phyloP scores from a whole-genome alignment of 176 grass and related monocot species.

The Rhipidocladum racemiflorum region DNA sequence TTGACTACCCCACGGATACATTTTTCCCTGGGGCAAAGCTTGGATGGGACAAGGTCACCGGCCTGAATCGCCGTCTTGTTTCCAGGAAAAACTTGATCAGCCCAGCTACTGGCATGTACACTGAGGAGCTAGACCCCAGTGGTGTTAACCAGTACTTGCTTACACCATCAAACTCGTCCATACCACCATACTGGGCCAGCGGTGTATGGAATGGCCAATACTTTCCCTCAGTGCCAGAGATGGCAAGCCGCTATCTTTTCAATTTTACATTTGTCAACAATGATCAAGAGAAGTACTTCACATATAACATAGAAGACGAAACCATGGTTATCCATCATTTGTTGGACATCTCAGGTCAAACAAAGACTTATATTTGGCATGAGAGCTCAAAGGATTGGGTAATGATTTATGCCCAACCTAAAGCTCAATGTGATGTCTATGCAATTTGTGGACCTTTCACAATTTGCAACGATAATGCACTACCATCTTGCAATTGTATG shows the following conservation, averaged over 20 bases:
- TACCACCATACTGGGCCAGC: too few species aligned
- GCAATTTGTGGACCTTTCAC: slow-evolving; percentile 42
- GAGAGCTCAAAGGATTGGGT: slow-evolving; percentile 19
- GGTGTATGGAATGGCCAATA: too few species aligned
- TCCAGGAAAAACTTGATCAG: too few species aligned
- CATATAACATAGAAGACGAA: background rate
- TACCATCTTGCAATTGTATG: slow-evolving; percentile 36
- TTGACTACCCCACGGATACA: too few species aligned
- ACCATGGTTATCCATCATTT: background rate
- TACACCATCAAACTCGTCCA: too few species aligned
- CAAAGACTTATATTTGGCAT: slow-evolving; percentile 4
- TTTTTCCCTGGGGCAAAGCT: too few species aligned
- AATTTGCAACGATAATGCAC: slow-evolving; percentile 6
- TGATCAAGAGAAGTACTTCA: slow-evolving; percentile 20
- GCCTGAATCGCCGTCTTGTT: too few species aligned
- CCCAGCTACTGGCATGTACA: too few species aligned
- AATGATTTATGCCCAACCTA: slow-evolving; percentile 1
- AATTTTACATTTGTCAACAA: slow-evolving; percentile 23
- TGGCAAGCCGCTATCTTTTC: slow-evolving; percentile 10
- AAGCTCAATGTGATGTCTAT: slow-evolving; percentile 32
- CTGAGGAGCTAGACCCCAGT: too few species aligned
- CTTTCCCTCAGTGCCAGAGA: too few species aligned
- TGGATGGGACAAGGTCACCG: too few species aligned
- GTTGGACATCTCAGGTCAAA: slow-evolving; percentile 20
- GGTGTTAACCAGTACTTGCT: too few species aligned